A percentile compares a stretch with the other conserved stretches of the same genome.
These are phyloP conservation scores for Trichophyton benhamiae DNA, from an alignment of 2,329 filamentous ascomycete species.

Conservation along the genomic window DNA sequence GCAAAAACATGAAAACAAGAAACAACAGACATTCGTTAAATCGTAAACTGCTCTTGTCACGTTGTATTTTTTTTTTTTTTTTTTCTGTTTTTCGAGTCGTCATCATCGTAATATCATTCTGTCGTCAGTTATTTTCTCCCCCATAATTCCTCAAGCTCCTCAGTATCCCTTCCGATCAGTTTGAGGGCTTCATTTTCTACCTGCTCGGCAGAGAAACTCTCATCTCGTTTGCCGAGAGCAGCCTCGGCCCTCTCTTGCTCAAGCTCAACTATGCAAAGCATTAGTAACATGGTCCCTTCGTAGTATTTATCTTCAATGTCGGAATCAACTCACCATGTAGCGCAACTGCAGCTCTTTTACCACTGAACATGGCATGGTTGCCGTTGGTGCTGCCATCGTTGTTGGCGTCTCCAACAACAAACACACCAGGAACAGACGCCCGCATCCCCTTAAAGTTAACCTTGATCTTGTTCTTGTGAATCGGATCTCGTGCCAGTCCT, in stretches of 20 bases:
- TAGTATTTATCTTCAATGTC: not conserved
- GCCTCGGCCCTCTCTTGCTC: not conserved
- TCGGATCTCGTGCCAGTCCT: conserved; percentile 34
- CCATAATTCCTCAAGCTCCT: conserved; percentile 1
- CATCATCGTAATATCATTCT: not conserved
- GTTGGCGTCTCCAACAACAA: conserved; percentile 49
- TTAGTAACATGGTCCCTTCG: not conserved
- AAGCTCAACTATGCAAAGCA: not conserved
- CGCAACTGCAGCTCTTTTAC: conserved; percentile 47
- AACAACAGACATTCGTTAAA: too few relatives aligned
- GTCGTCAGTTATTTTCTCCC: not conserved
- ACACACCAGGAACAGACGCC: conserved; percentile 45
- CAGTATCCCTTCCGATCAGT: not conserved
- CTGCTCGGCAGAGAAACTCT: not conserved
- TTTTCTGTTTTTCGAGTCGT: not conserved
- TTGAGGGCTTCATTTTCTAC: not conserved
- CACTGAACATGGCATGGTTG: conserved; percentile 48
- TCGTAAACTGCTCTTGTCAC: not conserved
- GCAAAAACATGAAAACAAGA: too few relatives aligned
- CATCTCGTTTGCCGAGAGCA: not conserved
- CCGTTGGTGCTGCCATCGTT: conserved; percentile 49
- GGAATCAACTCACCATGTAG: conserved; percentile 40
- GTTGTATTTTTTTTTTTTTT: not conserved
- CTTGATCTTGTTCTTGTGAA: conserved; percentile 31
- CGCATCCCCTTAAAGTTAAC: conserved; percentile 35